phyloP scores from a whole-genome alignment of 805 yeast genomes.

The Starmera dryadoides region DNA sequence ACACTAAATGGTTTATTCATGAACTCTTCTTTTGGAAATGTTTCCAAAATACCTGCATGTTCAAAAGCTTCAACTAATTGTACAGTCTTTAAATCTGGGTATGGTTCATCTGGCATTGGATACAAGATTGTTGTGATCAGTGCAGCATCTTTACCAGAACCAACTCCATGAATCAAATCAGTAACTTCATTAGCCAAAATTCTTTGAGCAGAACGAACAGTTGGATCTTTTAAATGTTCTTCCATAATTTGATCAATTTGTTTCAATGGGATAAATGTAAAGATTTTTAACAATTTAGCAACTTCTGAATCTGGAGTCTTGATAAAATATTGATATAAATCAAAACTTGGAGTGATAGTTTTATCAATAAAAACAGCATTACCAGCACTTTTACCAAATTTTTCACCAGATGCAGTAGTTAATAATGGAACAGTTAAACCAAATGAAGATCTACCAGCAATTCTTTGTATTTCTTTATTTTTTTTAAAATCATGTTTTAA shows the following conservation, averaged over 20 bases:
- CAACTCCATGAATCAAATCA: conserved; percentile 80
- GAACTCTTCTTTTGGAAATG: conserved; percentile 27
- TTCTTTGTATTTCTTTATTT: conserved; percentile 12
- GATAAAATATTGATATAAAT: conserved; percentile 79
- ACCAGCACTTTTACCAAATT: conserved; percentile 96
- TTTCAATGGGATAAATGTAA: conserved; percentile 67
- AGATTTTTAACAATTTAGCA: conserved; percentile 57
- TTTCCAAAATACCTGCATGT: conserved; percentile 46
- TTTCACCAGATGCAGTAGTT: conserved; percentile 83
- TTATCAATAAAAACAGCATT: conserved; percentile 87
- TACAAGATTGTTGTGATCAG: conserved; percentile 62
- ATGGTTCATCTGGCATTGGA: conserved; percentile 45
- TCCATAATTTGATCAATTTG: conserved; percentile 48
- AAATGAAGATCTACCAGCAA: conserved; percentile 29
- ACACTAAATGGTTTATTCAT: conserved; percentile 38
- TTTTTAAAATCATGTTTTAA: conserved; percentile 12
- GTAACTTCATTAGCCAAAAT: conserved; percentile 78
- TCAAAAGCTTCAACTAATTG: conserved; percentile 49
- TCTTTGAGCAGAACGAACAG: conserved; percentile 64
- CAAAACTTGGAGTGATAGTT: conserved; percentile 68
- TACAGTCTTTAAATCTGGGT: conserved; percentile 38
- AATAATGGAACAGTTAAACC: conserved; percentile 89
- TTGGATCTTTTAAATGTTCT: conserved; percentile 52
- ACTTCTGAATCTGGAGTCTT: conserved; percentile 76
- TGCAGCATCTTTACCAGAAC: conserved; percentile 62